Percentiles rank a stretch among this genome's conserved stretches.
Conservation (phyloP, 73 alveolate species). For the Paramecium sexaurelia region DNA sequence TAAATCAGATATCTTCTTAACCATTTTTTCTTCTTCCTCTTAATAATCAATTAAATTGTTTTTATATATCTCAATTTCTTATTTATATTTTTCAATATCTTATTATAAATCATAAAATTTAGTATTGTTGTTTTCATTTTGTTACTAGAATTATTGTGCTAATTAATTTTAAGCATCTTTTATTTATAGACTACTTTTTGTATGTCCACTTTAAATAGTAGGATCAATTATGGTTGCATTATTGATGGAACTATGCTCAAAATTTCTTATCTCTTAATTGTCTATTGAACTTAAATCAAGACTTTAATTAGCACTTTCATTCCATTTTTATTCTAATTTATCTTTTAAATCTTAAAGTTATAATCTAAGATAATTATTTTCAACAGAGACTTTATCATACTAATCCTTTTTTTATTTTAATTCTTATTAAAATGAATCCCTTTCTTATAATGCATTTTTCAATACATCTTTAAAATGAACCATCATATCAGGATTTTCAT, state of each 20-base stretch:
- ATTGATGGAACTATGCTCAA: not conserved
- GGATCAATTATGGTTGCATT: not conserved
- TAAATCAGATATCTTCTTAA: conserved; percentile 16
- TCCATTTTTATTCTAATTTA: not conserved
- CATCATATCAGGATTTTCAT: conserved; percentile 35
- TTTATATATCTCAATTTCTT: not conserved
- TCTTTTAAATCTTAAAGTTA: not conserved
- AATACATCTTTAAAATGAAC: not conserved
- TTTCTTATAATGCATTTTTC: not conserved
- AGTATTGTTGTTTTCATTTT: conserved; percentile 1
- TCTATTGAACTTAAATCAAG: conserved; percentile 11
- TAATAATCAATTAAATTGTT: not conserved
- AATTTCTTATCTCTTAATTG: not conserved
- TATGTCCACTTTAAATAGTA: conserved; percentile 31
- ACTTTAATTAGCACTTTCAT: not conserved
- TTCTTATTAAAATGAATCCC: not conserved
- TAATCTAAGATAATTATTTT: not conserved
- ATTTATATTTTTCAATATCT: not conserved
- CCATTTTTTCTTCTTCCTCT: not conserved
- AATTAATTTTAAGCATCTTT: not conserved
- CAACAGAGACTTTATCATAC: not conserved
- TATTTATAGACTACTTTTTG: not conserved
- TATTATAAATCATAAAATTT: not conserved
- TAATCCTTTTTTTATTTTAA: not conserved
- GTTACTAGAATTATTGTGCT: not conserved